These are phyloP conservation scores for Crithidia expoeki DNA, from an alignment of 208 protist genomes.

Conservation along the genomic window DNA sequence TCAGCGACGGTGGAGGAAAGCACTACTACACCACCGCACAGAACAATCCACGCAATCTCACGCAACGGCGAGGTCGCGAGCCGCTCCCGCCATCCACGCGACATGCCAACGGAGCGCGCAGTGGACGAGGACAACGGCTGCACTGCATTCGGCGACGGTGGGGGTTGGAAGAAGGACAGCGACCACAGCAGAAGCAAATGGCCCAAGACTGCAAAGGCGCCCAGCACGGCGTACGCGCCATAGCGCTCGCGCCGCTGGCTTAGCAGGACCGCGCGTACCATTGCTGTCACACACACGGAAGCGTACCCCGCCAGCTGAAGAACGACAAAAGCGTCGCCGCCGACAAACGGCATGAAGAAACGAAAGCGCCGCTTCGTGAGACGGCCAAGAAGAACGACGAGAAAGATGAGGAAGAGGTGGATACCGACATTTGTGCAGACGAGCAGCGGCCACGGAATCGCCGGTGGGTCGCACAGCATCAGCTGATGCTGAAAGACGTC, in stretches of 20 bases:
- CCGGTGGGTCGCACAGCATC: constrained; percentile 21
- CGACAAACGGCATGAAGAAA: constrained; percentile 74
- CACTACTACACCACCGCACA: constrained; percentile 42
- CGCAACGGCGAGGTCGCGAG: constrained; percentile 13
- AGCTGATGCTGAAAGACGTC: constrained; percentile 72
- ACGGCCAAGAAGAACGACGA: constrained; percentile 48
- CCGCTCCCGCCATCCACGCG: constrained; percentile 30
- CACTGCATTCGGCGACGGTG: constrained; percentile 1
- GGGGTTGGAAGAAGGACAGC: constrained; percentile 60
- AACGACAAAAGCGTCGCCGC: constrained; percentile 64
- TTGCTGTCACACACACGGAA: constrained; percentile 30
- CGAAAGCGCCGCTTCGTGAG: constrained; percentile 43
- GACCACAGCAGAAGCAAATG: constrained; percentile 63
- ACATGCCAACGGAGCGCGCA: not conserved
- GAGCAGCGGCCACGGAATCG: constrained; percentile 49
- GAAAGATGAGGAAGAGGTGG: constrained; percentile 34
- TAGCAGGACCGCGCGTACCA: constrained; percentile 47
- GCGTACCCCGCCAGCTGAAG: constrained; percentile 71
- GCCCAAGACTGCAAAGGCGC: constrained; percentile 41
- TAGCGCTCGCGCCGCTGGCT: constrained; percentile 41
- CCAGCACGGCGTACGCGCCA: constrained; percentile 60
- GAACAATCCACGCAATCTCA: constrained; percentile 40
- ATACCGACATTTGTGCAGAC: constrained; percentile 42
- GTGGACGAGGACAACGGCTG: not conserved
- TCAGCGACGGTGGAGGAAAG: constrained; percentile 46